Percentiles rank a stretch among this genome's conserved stretches.
Evolutionary conservation across 2,329 filamentous ascomycete genomes (phyloP).

Genomic region (Sarocladium kiliense): DNA sequence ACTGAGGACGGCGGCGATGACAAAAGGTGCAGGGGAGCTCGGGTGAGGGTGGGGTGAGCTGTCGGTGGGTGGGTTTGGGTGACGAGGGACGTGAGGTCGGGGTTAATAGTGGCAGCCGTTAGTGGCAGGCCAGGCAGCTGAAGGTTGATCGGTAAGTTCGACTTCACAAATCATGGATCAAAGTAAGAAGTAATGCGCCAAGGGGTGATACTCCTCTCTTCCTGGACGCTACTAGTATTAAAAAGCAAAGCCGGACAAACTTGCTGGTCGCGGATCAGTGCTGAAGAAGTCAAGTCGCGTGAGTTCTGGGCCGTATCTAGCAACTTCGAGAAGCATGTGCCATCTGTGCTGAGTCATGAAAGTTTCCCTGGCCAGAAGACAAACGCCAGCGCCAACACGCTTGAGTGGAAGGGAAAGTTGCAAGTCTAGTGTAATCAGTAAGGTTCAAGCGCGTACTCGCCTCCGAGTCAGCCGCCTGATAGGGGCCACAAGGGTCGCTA

Average conservation of each 20-base stretch:
- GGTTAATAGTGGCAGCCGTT: neutral
- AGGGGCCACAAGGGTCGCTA: too few species aligned
- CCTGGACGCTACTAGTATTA: too few species aligned
- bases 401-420: neutral
- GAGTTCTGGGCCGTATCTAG: neutral
- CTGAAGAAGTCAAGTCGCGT: neutral
- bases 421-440: neutral
- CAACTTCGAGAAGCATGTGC: slow-evolving; percentile 4
- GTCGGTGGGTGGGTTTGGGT: neutral
- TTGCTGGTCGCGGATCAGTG: neutral
- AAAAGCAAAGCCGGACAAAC: too few species aligned
- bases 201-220: too few species aligned
- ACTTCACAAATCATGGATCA: too few species aligned
- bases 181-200: too few species aligned
- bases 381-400: neutral
- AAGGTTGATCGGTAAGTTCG: too few species aligned
- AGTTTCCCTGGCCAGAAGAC: neutral
- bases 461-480: too few species aligned
- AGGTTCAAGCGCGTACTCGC: too few species aligned
- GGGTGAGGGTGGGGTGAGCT: slow-evolving; percentile 1
- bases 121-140: neutral
- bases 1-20: neutral
- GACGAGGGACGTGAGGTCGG: neutral
- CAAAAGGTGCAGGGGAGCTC: neutral
- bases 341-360: slow-evolving; percentile 2